Conservation (phyloP, 108 stramenopile species). For the Pseudonitzschia delicatissima region DNA sequence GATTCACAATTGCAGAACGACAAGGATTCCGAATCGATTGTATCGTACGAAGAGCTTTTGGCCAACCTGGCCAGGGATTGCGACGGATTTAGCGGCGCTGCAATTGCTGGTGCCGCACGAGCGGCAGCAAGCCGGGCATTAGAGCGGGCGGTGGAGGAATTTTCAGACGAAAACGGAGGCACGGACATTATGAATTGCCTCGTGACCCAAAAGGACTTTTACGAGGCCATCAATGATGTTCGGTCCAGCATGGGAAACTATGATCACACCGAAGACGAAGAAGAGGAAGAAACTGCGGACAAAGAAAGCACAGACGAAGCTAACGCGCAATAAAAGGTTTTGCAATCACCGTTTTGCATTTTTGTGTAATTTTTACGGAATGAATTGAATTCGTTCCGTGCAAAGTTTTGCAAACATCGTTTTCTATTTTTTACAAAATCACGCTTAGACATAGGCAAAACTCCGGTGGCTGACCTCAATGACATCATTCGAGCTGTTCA, state of each 20-base stretch:
- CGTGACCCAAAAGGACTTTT: slow-evolving; percentile 63
- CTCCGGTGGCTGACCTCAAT: slow-evolving; percentile 20
- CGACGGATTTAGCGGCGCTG: slow-evolving; percentile 81
- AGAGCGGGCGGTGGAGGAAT: slow-evolving; percentile 69
- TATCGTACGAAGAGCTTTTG: slow-evolving; percentile 49
- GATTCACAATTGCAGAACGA: too few relatives aligned
- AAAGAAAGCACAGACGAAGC: slow-evolving; percentile 6
- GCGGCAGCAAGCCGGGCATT: slow-evolving; percentile 78
- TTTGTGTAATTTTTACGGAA: neutral
- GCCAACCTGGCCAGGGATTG: slow-evolving; percentile 55
- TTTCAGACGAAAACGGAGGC: slow-evolving; percentile 24
- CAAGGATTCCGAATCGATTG: too few relatives aligned
- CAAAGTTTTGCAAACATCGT: too few relatives aligned
- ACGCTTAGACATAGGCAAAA: too few relatives aligned
- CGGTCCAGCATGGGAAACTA: slow-evolving; percentile 28
- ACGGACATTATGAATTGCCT: slow-evolving; percentile 59
- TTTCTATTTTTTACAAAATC: too few relatives aligned
- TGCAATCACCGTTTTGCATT: neutral
- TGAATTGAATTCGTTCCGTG: too few relatives aligned
- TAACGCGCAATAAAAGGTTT: neutral
- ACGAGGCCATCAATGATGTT: slow-evolving; percentile 71
- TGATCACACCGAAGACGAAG: slow-evolving; percentile 27
- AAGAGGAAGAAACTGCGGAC: neutral
- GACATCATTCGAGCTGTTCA: neutral
- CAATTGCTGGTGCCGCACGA: slow-evolving; percentile 69